Conservation (phyloP, 495 filamentous ascomycete species). For the Schizothecium vesticola region DNA sequence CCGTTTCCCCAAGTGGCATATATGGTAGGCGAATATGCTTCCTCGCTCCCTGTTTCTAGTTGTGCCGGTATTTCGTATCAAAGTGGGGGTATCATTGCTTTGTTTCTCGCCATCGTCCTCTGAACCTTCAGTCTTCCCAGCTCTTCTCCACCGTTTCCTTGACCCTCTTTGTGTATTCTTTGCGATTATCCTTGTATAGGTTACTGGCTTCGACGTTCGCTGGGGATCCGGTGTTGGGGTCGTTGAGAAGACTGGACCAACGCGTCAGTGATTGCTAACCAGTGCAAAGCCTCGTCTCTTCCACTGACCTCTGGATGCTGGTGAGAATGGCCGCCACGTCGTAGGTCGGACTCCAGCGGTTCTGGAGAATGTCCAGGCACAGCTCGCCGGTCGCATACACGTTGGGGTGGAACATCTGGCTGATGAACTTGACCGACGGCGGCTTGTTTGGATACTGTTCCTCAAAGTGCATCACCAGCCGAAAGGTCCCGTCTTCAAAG, state of each 20-base stretch:
- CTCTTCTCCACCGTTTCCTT: conserved; percentile 98
- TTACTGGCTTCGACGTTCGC: conserved; percentile 98
- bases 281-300: background rate
- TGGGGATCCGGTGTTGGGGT: conserved; percentile 94
- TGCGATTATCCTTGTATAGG: conserved; percentile 95
- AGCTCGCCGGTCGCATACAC: conserved; percentile 96
- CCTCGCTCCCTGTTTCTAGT: background rate
- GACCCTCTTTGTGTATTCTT: conserved; percentile 93
- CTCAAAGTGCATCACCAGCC: conserved; percentile 98
- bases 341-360: conserved; percentile 97
- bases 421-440: conserved; percentile 96
- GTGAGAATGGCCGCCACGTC: conserved; percentile 96
- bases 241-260: conserved; percentile 76
- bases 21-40: background rate
- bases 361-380: conserved; percentile 95
- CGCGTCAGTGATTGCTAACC: conserved; percentile 17
- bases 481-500: conserved; percentile 97
- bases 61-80: background rate
- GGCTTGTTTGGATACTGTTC: conserved; percentile 98
- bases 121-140: conserved; percentile 72
- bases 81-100: background rate
- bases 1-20: background rate
- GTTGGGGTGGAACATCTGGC: conserved; percentile 98
- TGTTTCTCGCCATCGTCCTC: background rate
- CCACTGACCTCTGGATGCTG: conserved; percentile 84